phyloP scores from a whole-genome alignment of 208 protist genomes.

The Leishmania lainsoni region DNA sequence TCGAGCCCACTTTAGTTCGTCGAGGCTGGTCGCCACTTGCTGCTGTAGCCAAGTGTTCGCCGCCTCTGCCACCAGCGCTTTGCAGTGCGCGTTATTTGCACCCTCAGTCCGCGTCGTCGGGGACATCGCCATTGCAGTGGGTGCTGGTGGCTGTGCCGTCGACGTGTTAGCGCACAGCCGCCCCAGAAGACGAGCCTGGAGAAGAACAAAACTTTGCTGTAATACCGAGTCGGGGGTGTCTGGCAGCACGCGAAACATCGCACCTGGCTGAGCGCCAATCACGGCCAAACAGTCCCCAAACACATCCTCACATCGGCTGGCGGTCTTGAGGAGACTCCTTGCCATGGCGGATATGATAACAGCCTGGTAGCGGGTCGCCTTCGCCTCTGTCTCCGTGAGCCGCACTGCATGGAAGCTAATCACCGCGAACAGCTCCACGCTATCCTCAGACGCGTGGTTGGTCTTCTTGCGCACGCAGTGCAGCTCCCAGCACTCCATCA shows the following conservation, averaged over 20 bases:
- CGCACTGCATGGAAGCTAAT: slow-evolving; percentile 51
- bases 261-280: slow-evolving; percentile 34
- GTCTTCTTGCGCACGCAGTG: slow-evolving; percentile 72
- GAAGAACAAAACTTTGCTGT: slow-evolving; percentile 33
- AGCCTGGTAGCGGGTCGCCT: slow-evolving; percentile 42
- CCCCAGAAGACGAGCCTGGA: slow-evolving; percentile 52
- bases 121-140: neutral
- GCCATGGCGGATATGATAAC: slow-evolving; percentile 29
- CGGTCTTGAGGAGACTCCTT: slow-evolving; percentile 54
- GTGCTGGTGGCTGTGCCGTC: neutral
- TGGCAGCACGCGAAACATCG: slow-evolving; percentile 41
- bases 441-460: slow-evolving; percentile 41
- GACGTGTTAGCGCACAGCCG: slow-evolving; percentile 28
- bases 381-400: slow-evolving; percentile 36
- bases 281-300: slow-evolving; percentile 53
- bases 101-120: neutral
- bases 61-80: slow-evolving; percentile 8
- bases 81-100: neutral
- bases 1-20: neutral
- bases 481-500: slow-evolving; percentile 85
- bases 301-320: slow-evolving; percentile 41
- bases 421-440: slow-evolving; percentile 68
- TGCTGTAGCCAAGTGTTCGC: slow-evolving; percentile 24
- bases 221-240: slow-evolving; percentile 12
- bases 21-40: neutral